A percentile compares a stretch with the other conserved stretches of the same genome.
Conservation (phyloP, 257 asterid species). For the Petunia axillaris region DNA sequence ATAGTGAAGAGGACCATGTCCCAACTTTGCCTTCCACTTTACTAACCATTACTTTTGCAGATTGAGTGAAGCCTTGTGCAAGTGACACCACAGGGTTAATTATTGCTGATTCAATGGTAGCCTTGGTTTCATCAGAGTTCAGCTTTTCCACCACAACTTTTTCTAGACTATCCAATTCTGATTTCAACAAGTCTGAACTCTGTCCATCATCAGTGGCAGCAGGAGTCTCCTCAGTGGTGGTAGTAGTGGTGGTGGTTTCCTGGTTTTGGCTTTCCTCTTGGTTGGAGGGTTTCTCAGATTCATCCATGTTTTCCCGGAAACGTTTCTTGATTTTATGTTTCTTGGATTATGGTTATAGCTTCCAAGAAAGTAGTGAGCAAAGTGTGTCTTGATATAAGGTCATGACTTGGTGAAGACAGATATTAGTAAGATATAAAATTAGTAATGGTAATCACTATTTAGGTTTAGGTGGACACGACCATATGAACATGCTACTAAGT, state of each 20-base stretch:
- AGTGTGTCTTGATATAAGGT: background rate
- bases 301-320: background rate
- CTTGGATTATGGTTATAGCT: background rate
- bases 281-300: background rate
- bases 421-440: background rate
- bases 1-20: constrained; percentile 27
- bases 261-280: background rate
- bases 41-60: constrained; percentile 24
- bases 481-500: background rate
- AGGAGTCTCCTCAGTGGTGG: background rate
- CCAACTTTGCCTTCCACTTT: constrained; percentile 25
- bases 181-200: background rate
- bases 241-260: background rate
- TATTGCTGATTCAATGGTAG: constrained; percentile 24
- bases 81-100: constrained; percentile 24
- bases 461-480: constrained; percentile 1
- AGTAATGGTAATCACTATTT: background rate
- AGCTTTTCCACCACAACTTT: background rate
- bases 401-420: background rate
- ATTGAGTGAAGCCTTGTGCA: constrained; percentile 7
- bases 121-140: constrained; percentile 1
- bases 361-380: background rate
- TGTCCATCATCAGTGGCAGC: background rate
- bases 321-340: background rate
- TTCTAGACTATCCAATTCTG: constrained; percentile 6